Evolutionary conservation across 164 flowering plant species (phyloP).

Genomic region (Chimonanthus praecox): DNA sequence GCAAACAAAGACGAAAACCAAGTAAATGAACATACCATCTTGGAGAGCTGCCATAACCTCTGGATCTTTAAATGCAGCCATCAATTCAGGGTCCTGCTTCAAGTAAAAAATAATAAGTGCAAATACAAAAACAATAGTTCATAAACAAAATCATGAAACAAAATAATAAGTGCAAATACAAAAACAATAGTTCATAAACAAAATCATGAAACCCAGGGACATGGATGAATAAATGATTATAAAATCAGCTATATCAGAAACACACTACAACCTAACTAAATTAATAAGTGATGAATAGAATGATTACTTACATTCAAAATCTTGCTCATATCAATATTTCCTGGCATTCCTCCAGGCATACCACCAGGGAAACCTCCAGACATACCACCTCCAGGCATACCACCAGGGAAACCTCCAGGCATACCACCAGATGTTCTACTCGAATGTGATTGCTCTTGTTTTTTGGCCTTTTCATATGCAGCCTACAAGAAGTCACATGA

Average conservation of each 20-base stretch:
- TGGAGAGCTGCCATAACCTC: slow-evolving; percentile 97
- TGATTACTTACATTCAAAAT: slow-evolving; percentile 67
- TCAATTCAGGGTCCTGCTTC: slow-evolving; percentile 88
- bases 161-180: not conserved
- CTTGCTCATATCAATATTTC: slow-evolving; percentile 83
- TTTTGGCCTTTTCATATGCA: slow-evolving; percentile 92
- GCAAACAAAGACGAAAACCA: not conserved
- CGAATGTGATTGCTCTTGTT: slow-evolving; percentile 73
- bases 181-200: not conserved
- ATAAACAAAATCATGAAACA: not conserved
- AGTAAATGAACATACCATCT: slow-evolving; percentile 54
- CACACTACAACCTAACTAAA: not conserved
- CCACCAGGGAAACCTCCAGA: slow-evolving; percentile 46
- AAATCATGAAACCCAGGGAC: not conserved
- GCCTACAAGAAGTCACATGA: slow-evolving; percentile 41
- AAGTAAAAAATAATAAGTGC: not conserved
- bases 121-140: not conserved
- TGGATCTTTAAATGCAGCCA: slow-evolving; percentile 90
- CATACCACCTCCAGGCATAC: slow-evolving; percentile 61
- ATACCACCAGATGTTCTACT: slow-evolving; percentile 53
- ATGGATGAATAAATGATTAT: not conserved
- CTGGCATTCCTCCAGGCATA: slow-evolving; percentile 59
- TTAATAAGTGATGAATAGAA: too few relatives aligned
- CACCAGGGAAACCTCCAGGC: slow-evolving; percentile 76
- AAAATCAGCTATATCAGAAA: not conserved